Evolutionary conservation across 1,284 basidiomycete species (phyloP).

Genomic region (Ganoderma multipileum): DNA sequence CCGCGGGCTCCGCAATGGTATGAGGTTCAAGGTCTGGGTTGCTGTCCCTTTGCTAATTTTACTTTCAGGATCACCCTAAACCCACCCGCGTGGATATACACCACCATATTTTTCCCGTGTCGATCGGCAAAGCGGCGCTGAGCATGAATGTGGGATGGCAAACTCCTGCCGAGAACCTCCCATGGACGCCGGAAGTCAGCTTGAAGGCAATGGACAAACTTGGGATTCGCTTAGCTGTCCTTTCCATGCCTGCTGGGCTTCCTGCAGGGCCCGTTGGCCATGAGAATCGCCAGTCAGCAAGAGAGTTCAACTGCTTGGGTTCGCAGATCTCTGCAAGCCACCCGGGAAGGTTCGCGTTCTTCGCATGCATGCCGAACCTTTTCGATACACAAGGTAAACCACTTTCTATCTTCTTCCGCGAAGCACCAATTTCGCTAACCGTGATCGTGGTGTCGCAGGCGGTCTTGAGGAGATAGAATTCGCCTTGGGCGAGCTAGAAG

Average conservation of each 20-base stretch:
- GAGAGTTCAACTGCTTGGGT: slow-evolving; percentile 55
- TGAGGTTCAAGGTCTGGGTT: not conserved
- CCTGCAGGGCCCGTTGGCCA: slow-evolving; percentile 48
- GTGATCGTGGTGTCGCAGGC: slow-evolving; percentile 43
- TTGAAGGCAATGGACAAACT: slow-evolving; percentile 64
- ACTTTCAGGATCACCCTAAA: not conserved
- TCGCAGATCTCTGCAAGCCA: slow-evolving; percentile 53
- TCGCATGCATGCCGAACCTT: slow-evolving; percentile 67
- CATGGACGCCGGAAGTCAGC: slow-evolving; percentile 67
- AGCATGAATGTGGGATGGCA: slow-evolving; percentile 61
- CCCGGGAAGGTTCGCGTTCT: slow-evolving; percentile 68
- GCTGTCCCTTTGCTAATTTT: not conserved
- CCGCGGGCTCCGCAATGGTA: slow-evolving; percentile 8
- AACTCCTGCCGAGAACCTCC: slow-evolving; percentile 65
- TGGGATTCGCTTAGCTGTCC: slow-evolving; percentile 61
- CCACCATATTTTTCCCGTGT: slow-evolving; percentile 71
- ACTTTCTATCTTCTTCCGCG: not conserved
- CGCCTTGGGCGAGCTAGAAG: slow-evolving; percentile 62
- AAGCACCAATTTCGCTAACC: not conserved
- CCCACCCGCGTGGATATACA: slow-evolving; percentile 65
- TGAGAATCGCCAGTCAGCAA: slow-evolving; percentile 50
- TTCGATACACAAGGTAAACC: slow-evolving; percentile 61
- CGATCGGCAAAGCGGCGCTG: slow-evolving; percentile 43
- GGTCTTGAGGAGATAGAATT: slow-evolving; percentile 62
- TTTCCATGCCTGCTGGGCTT: slow-evolving; percentile 68